Percentiles rank a stretch among this genome's conserved stretches.
Evolutionary conservation across 345 rosid genomes (phyloP).

Genomic region (Euphorbia peplus): DNA sequence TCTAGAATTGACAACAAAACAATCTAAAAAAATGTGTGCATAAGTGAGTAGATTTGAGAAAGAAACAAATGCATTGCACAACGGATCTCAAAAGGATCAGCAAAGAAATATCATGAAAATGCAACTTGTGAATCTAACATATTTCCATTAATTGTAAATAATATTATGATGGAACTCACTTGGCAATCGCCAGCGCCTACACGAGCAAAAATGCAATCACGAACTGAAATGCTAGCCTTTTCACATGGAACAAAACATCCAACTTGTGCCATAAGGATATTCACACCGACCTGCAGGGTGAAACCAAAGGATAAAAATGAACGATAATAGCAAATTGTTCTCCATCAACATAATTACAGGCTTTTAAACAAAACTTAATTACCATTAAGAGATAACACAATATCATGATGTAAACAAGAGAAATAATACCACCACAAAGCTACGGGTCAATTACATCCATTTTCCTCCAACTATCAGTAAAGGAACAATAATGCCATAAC

Average conservation of each 20-base stretch:
- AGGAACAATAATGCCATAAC: no score
- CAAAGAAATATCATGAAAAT: slow-evolving; percentile 2
- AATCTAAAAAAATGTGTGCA: neutral
- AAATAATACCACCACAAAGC: neutral
- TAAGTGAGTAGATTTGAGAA: neutral
- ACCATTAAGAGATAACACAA: neutral
- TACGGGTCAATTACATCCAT: no score
- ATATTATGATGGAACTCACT: slow-evolving; percentile 48
- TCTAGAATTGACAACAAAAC: neutral
- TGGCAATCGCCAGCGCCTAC: slow-evolving; percentile 99
- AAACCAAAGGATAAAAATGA: slow-evolving; percentile 11
- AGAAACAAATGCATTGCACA: neutral
- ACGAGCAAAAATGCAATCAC: slow-evolving; percentile 97
- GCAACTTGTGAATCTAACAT: neutral
- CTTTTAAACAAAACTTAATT: neutral
- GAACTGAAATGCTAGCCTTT: slow-evolving; percentile 79
- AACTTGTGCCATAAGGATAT: slow-evolving; percentile 95
- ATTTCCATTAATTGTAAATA: slow-evolving; percentile 10
- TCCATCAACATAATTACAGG: neutral
- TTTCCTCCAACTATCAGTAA: no score
- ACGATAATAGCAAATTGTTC: slow-evolving; percentile 1
- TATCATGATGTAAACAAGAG: neutral
- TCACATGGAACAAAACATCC: slow-evolving; percentile 96
- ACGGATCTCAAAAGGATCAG: neutral
- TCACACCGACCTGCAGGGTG: slow-evolving; percentile 74